A percentile compares a stretch with the other conserved stretches of the same genome.
Evolutionary conservation across 352 stramenopile species (phyloP).

Genomic region (Phytophthora aleatoria): DNA sequence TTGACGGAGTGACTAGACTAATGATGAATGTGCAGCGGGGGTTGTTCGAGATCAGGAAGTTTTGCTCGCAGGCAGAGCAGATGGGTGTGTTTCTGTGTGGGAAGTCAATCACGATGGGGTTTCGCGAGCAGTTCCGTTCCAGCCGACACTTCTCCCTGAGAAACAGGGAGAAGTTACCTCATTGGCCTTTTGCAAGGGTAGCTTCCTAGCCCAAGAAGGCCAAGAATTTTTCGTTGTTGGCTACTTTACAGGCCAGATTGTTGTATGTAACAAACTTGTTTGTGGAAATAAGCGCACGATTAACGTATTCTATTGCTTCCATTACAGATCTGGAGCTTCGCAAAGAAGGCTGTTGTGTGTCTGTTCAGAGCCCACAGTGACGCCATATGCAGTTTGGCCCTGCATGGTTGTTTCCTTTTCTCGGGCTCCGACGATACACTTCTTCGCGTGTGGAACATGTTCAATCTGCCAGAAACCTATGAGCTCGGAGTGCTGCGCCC

Average conservation of each 20-base stretch:
- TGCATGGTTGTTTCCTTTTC: conserved; percentile 80
- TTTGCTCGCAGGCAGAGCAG: conserved; percentile 51
- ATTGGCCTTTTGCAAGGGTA: conserved; percentile 56
- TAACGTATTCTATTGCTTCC: background rate
- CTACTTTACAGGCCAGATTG: conserved; percentile 54
- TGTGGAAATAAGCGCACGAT: background rate
- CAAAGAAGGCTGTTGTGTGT: conserved; percentile 45
- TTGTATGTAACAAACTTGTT: conserved; percentile 25
- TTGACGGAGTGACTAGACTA: background rate
- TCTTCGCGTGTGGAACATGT: conserved; percentile 73
- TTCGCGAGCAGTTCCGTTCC: conserved; percentile 20
- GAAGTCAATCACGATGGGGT: conserved; percentile 55
- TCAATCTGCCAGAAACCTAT: conserved; percentile 51
- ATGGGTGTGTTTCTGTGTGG: conserved; percentile 59
- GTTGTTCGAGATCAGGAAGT: conserved; percentile 65
- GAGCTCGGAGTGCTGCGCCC: conserved; percentile 56
- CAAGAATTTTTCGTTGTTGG: conserved; percentile 68
- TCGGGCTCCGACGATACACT: conserved; percentile 71
- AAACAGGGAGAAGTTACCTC: conserved; percentile 56
- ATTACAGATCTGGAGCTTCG: conserved; percentile 60
- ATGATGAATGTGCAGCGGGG: conserved; percentile 34
- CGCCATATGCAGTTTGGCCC: conserved; percentile 47
- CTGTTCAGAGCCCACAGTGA: conserved; percentile 64
- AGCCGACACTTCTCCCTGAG: conserved; percentile 25
- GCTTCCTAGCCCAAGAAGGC: conserved; percentile 42